Conservation (phyloP, 2,329 filamentous ascomycete genomes). For the Fusarium musae region DNA sequence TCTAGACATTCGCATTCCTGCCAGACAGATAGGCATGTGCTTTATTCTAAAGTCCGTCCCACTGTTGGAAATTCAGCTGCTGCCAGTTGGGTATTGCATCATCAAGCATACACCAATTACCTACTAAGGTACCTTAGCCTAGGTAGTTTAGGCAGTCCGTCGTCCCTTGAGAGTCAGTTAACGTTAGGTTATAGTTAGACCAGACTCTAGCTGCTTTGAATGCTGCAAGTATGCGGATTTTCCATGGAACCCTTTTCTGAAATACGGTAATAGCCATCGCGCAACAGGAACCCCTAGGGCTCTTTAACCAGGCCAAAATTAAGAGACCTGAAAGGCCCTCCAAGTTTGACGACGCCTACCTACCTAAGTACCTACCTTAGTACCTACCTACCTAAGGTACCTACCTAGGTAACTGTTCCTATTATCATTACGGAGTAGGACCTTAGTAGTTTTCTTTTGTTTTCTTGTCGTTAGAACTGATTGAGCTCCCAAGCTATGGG, state of each 20-base stretch:
- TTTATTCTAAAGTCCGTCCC: not conserved
- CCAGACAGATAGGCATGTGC: not conserved
- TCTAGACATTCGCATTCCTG: not conserved
- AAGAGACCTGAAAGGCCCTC: not conserved
- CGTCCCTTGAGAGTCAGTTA: not conserved
- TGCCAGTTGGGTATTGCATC: slow-evolving; percentile 8
- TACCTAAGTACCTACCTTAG: too few relatives aligned
- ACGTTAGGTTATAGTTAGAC: not conserved
- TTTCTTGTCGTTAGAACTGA: not conserved
- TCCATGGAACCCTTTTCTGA: not conserved
- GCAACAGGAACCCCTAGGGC: not conserved
- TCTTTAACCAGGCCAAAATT: not conserved
- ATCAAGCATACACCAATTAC: not conserved
- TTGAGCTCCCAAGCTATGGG: not conserved
- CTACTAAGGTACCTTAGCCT: not conserved
- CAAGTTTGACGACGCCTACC: not conserved
- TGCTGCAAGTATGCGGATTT: not conserved
- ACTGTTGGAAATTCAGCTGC: not conserved
- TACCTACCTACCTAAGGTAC: not conserved
- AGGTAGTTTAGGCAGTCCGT: not conserved
- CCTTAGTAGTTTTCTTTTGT: not conserved
- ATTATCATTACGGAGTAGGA: not conserved
- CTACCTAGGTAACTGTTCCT: not conserved
- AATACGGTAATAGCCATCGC: not conserved
- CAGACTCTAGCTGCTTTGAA: not conserved